A percentile compares a stretch with the other conserved stretches of the same genome.
Evolutionary conservation across 2,329 filamentous ascomycete species (phyloP).

Genomic region (Lithohypha guttulata): DNA sequence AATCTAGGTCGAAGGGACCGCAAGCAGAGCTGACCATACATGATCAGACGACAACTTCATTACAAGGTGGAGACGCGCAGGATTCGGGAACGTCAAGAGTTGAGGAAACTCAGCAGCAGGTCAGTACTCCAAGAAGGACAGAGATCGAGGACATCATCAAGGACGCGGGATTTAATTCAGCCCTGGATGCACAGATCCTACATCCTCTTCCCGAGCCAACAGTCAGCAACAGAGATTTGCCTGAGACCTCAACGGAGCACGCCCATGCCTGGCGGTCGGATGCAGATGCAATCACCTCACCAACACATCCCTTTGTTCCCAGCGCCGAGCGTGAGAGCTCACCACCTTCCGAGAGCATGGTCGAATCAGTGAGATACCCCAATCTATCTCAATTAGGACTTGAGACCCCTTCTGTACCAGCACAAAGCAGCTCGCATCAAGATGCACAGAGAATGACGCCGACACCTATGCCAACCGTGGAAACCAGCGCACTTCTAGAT

Average conservation of each 20-base stretch:
- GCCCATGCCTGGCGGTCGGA: slow-evolving; percentile 4
- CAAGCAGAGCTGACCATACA: background rate
- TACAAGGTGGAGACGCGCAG: slow-evolving; percentile 4
- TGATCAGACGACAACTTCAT: background rate
- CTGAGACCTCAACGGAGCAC: background rate
- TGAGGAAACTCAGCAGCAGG: slow-evolving; percentile 10
- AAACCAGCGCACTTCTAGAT: slow-evolving; percentile 1
- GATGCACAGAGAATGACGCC: slow-evolving; percentile 20
- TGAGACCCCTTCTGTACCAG: slow-evolving; percentile 10
- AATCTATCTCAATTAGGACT: slow-evolving; percentile 19
- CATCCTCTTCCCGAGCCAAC: slow-evolving; percentile 7
- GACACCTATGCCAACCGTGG: slow-evolving; percentile 10
- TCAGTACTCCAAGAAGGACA: slow-evolving; percentile 28
- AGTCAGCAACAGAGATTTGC: background rate
- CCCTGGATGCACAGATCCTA: slow-evolving; percentile 31
- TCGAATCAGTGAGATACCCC: slow-evolving; percentile 20
- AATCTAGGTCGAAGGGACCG: background rate
- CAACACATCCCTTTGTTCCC: background rate
- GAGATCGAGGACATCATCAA: slow-evolving; percentile 38
- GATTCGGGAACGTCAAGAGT: slow-evolving; percentile 7
- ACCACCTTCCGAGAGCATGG: slow-evolving; percentile 14
- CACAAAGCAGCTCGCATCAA: slow-evolving; percentile 18
- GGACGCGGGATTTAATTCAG: slow-evolving; percentile 40
- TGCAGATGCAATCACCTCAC: background rate
- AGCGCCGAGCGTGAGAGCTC: slow-evolving; percentile 6